A percentile compares a stretch with the other conserved stretches of the same genome.
phyloP scores from a whole-genome alignment of 371 early-diverging fungal species.

The Circinella minor region DNA sequence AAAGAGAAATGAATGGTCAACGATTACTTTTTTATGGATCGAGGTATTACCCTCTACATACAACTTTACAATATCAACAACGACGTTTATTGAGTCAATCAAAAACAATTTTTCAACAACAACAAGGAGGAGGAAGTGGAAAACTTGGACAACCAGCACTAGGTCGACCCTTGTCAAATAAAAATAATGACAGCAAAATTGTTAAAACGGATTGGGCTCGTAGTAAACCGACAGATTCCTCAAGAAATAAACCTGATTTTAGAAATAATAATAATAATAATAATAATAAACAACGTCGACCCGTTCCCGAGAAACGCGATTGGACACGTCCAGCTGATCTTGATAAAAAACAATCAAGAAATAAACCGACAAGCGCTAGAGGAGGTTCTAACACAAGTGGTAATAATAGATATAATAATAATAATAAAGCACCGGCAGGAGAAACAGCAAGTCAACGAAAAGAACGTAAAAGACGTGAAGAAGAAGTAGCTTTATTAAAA shows the following conservation, averaged over 20 bases:
- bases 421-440: constrained; percentile 14
- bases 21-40: constrained; percentile 9
- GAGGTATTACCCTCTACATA: not conserved
- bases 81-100: constrained; percentile 4
- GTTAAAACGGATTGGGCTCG: constrained; percentile 19
- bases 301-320: constrained; percentile 19
- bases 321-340: constrained; percentile 37
- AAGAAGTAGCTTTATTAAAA: constrained; percentile 29
- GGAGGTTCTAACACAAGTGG: not conserved
- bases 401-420: constrained; percentile 23
- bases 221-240: not conserved
- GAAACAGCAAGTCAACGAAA: constrained; percentile 25
- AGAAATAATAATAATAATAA: not conserved
- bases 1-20: constrained; percentile 11
- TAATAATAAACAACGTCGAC: constrained; percentile 3
- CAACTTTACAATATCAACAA: not conserved
- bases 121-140: not conserved
- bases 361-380: not conserved
- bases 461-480: constrained; percentile 39
- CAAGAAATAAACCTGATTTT: constrained; percentile 4
- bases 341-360: constrained; percentile 27
- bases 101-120: not conserved
- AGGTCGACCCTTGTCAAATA: constrained; percentile 8
- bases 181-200: constrained; percentile 11
- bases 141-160: not conserved